phyloP scores from a whole-genome alignment of 139 green algal species.

The Trebouxia sp. region DNA sequence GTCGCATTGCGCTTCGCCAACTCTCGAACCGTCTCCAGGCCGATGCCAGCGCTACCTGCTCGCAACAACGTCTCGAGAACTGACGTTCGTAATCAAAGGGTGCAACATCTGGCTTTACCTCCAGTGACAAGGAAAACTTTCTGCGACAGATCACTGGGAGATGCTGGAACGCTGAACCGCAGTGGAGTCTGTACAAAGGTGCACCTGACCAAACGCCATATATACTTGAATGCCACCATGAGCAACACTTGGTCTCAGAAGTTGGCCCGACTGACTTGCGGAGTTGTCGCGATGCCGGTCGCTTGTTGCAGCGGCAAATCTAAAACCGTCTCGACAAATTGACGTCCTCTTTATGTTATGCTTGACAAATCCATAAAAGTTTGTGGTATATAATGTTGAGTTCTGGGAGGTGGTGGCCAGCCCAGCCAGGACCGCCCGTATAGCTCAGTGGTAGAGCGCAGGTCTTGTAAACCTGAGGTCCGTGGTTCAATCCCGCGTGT shows the following conservation, averaged over 20 bases:
- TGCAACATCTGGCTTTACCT: background rate
- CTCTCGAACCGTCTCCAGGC: background rate
- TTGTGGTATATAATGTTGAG: no score
- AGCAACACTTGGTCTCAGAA: no score
- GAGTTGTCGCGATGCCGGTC: no score
- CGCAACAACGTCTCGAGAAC: no score
- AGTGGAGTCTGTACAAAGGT: background rate
- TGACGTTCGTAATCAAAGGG: no score
- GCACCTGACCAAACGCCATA: background rate
- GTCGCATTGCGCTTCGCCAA: background rate
- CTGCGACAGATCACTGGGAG: background rate
- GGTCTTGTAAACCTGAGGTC: conserved; percentile 36
- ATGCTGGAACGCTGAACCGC: background rate
- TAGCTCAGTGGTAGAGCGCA: conserved; percentile 38
- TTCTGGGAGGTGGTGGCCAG: background rate
- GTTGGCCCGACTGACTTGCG: no score
- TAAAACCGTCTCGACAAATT: no score
- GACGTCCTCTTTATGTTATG: no score
- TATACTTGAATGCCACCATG: background rate
- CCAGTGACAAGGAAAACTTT: background rate
- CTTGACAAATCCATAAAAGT: no score
- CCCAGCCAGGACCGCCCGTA: conserved; percentile 5
- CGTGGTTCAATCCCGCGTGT: conserved; percentile 31
- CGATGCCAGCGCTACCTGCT: background rate
- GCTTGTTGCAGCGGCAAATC: no score